Evolutionary conservation across 176 grass and related monocot genomes (phyloP).

Genomic region (Aegilops longissima): DNA sequence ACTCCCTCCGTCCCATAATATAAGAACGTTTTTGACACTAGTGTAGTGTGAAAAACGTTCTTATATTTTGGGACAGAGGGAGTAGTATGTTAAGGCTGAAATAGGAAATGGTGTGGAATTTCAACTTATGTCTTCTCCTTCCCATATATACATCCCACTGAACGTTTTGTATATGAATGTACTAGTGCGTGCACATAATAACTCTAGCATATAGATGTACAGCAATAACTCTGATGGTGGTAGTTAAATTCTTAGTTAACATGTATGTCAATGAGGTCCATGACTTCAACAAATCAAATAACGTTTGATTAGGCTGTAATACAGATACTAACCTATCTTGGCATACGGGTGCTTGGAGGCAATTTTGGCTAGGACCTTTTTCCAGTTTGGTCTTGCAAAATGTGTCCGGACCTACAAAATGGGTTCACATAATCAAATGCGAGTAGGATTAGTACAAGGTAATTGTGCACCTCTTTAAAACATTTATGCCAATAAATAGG

Average conservation of each 20-base stretch:
- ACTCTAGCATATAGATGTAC: not conserved
- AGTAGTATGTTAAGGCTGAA: not conserved
- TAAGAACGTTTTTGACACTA: too few species aligned
- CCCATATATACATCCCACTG: not conserved
- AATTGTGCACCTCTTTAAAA: not conserved
- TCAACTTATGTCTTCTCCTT: conserved; percentile 1
- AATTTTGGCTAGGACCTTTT: conserved; percentile 91
- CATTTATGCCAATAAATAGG: not conserved
- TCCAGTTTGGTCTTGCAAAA: conserved; percentile 99
- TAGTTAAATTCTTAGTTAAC: not conserved
- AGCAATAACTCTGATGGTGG: not conserved
- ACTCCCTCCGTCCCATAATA: too few species aligned
- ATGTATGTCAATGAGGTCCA: not conserved
- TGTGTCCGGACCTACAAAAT: conserved; percentile 87
- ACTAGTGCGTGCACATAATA: not conserved
- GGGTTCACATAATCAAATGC: conserved; percentile 11
- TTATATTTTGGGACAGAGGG: too few species aligned
- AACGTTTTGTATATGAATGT: not conserved
- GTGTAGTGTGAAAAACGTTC: too few species aligned
- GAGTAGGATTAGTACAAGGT: conserved; percentile 32
- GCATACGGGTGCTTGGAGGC: conserved; percentile 79
- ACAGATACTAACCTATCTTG: conserved; percentile 79
- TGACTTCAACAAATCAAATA: not conserved
- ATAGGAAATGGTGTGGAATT: not conserved
- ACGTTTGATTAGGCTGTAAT: conserved; percentile 18